These are phyloP conservation scores for Mollisiaceae sp. DNA, from an alignment of 2,329 filamentous ascomycete genomes.

Conservation along the genomic window DNA sequence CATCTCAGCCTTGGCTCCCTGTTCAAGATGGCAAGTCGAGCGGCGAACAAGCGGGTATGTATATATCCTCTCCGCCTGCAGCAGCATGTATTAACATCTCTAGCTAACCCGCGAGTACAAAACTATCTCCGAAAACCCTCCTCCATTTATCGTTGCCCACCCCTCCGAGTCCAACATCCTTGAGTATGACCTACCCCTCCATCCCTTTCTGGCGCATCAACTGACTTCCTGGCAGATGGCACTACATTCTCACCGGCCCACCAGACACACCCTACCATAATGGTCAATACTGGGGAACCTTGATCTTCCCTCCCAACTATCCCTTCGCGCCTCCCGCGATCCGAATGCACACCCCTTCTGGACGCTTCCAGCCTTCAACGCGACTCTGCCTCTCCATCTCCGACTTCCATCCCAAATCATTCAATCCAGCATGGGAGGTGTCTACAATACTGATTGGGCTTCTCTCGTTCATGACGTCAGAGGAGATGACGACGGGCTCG, in stretches of 20 bases:
- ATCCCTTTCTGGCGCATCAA: constrained; percentile 8
- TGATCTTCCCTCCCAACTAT: constrained; percentile 95
- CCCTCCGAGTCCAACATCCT: constrained; percentile 91
- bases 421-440: constrained; percentile 98
- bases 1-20: constrained; percentile 9
- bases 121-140: constrained; percentile 74
- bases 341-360: constrained; percentile 97
- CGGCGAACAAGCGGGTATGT: constrained; percentile 73
- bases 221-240: constrained; percentile 66
- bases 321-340: constrained; percentile 97
- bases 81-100: constrained; percentile 17
- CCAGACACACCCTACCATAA: constrained; percentile 92
- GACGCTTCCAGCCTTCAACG: constrained; percentile 91
- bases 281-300: constrained; percentile 97
- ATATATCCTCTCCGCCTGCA: constrained; percentile 20
- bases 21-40: constrained; percentile 68
- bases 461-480: constrained; percentile 96
- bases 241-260: constrained; percentile 94
- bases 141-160: constrained; percentile 87
- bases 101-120: constrained; percentile 68
- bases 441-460: constrained; percentile 94
- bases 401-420: constrained; percentile 97
- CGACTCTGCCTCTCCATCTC: constrained; percentile 94
- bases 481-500: constrained; percentile 97
- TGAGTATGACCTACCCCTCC: constrained; percentile 61